Base-by-base conservation (phyloP, 768 basidiomycete species). In the Leccinum uliginosum region DNA sequence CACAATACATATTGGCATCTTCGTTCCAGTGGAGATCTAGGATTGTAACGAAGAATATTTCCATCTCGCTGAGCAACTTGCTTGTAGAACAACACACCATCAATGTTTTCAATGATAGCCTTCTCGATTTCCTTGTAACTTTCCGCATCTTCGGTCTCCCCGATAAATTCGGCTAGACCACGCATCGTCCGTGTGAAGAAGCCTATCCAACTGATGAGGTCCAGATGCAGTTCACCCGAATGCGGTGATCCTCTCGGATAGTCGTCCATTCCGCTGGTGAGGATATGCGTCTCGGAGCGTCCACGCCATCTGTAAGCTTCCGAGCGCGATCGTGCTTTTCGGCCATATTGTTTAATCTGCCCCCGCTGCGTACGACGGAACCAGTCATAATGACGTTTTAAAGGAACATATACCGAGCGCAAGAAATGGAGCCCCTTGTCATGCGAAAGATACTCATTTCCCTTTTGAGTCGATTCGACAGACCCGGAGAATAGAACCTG, bases 251-350 rank as follows among this genome's bases (percentile, higher is more conserved):
- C 93, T 53, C 95, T 82, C 11, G 95, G 95, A 71, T 95, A 98
- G 72, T 98, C 95, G 69, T 98, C 95, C 85, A 98, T 87, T 1
- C 95, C 95, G 65, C 89, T 92, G 0, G 96, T 97, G 55, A 98
- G 75, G 38, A 98, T 89, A 71, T 96, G 93, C 26, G 80, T 79
- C 64, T 86, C 81, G 7, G 91, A 89, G 43, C 95, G 79, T 27
- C 95, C 95, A 30, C 96, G 83, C 96, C 95, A 98, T 32, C 95
- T 82, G 74, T 97, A 98, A 2, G 83, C 94, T 71, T 98, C 94
- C 1, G 85, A 85, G 51, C 87, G 79, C n/a, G 91, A 91, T n/a
- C 88, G 83, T 2, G 92, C 87, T 55, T 81, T 82, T 34, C 95
- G 82, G 3, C 82, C 84, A 68, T 93, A 98, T 67, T 93, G 91